Base-by-base conservation (phyloP, 176 grass and related monocot species). In the Avena eriantha region DNA sequence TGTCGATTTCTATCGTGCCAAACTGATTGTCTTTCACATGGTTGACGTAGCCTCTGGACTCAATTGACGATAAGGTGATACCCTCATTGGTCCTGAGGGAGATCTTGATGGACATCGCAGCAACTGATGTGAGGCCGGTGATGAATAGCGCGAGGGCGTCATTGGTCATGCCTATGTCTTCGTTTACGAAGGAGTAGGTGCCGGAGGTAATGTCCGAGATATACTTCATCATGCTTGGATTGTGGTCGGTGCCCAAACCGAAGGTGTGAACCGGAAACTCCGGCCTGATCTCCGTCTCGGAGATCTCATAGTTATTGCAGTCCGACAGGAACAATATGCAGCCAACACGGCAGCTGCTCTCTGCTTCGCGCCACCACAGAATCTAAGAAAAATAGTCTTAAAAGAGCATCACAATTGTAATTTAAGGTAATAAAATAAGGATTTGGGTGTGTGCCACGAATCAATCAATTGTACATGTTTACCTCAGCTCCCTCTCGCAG, bases 101-200 rank as follows among this genome's bases (percentile, higher is more conserved):
- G 43, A 92, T 34, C n/a, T 18, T 18, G 18, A 86, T 33, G 12
- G 72, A 34, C 46, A 55, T 88, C 2, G 83, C 65, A 8, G 86
- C 68, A 8, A 92, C 74, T 9, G 87, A 87, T 34, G 76, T 58
- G 7, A 89, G 64, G 19, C 87, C 80, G 1, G 47, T 75, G 12
- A 90, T 87, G 75, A 85, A 93, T 50, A 81, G 50, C 12, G 36
- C 39, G 29, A 90, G 84, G 13, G 91, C 87, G 8, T 84, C 84
- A 48, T 86, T 73, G 67, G 86, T 29, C n/a, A n/a, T 86, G 60
- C 24, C 54, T 0, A 36, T 64, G 24, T 86, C 87, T 8, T 89
- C n/a, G n/a, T 87, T 80, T 7, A 92, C 74, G 59, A 87, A 89
- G 17, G 87, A 87, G 84, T 87, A 92, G 12, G 87, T 87, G 4